Evolutionary conservation across 768 basidiomycete species (phyloP).

Genomic region (Boletus coccyginus): DNA sequence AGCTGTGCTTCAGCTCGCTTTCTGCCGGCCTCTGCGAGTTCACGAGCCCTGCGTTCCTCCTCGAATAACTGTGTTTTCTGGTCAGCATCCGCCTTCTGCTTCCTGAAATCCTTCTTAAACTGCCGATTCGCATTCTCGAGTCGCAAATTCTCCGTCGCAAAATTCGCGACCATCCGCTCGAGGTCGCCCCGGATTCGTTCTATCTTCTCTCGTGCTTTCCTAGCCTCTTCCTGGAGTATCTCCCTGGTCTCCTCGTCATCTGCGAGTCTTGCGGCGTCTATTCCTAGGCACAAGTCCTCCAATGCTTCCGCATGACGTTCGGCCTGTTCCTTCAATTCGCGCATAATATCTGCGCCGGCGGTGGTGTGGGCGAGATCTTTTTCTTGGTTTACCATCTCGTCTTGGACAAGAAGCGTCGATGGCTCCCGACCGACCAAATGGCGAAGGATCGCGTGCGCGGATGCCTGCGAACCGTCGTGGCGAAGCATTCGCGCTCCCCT

Average conservation of each 20-base stretch:
- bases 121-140: conserved; percentile 28
- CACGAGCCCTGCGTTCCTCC: conserved; percentile 25
- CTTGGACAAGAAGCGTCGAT: conserved; percentile 47
- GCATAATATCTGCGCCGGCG: conserved; percentile 49
- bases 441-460: conserved; percentile 44
- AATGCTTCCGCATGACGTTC: conserved; percentile 46
- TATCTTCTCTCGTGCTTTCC: conserved; percentile 42
- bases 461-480: conserved; percentile 39
- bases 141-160: conserved; percentile 34
- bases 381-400: conserved; percentile 50
- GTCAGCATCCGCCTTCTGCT: conserved; percentile 21
- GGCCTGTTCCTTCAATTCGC: conserved; percentile 46
- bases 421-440: conserved; percentile 41
- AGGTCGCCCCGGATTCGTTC: conserved; percentile 39
- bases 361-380: conserved; percentile 48
- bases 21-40: conserved; percentile 21
- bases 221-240: conserved; percentile 42
- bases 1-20: conserved; percentile 20
- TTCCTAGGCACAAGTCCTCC: conserved; percentile 41
- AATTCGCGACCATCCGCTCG: conserved; percentile 37
- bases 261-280: conserved; percentile 40
- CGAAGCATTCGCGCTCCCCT: conserved; percentile 45
- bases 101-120: conserved; percentile 15
- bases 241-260: conserved; percentile 44
- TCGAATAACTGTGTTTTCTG: conserved; percentile 17